Base-by-base conservation (phyloP, 805 yeast species). In the Saturnispora dispora region DNA sequence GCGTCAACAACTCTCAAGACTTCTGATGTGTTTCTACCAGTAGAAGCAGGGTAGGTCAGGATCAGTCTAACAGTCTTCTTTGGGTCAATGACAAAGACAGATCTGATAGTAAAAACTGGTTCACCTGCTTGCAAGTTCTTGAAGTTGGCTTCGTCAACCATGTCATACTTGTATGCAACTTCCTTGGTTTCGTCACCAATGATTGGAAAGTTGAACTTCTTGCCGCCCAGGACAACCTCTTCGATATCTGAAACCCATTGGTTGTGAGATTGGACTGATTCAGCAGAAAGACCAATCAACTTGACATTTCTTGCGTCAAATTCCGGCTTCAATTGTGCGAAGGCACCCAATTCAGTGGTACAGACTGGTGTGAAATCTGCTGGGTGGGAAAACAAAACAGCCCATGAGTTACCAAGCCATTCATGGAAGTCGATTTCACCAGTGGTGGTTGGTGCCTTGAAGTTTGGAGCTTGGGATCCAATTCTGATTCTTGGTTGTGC, bases 311-410 rank as follows among this genome's bases (percentile, higher is more conserved):
- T 82, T 71, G 83, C 75, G 64, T 83, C 81, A 63, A 89, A 89
- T 69, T 89, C 96, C 51, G 89, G 88, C 74, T 88, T 86, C 71
- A 88, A 79, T 62, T 82, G 78, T 57, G 96, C 89, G 63, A 89
- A 90, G 20, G 96, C 96, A 60, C 96, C 96, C 65, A 89, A 77
- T 74, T 89, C 97, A 52, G 96, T 89, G 63, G 96, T 90, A 71
- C 97, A 89, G 51, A 89, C 96, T 46, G 97, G 97, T 18, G 97
- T 89, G 77, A 88, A 90, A 70, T 89, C 97, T 51, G 89, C 96
- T 56, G 97, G 97, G 70, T 89, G 97, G 25, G 95, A 86, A 73
- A 89, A 89, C 63, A 89, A 75, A 48, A 89, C 82, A 46, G 83
- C 82, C 97, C 97, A 89, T 45, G 83, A 78, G 71, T 85, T 81